Base-by-base conservation (phyloP, 768 basidiomycete species). In the Guyanaporus albipodus region DNA sequence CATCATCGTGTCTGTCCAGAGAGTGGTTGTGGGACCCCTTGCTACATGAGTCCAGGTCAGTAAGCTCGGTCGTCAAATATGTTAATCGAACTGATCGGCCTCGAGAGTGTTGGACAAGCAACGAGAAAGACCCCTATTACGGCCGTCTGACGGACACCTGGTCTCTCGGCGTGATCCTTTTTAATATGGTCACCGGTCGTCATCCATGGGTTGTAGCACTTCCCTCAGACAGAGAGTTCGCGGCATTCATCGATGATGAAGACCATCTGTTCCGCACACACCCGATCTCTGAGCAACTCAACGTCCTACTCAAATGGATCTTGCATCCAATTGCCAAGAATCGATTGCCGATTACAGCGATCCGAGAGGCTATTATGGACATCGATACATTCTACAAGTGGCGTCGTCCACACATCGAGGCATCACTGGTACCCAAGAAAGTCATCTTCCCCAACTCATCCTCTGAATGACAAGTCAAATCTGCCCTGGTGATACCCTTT, bases 81-180 rank as follows among this genome's bases (percentile, higher is more conserved):
- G 11, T 5, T 3, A 2, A 36, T 35, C 7, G 18, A 31, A 23
- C 36, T 55, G 36, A 51, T 43, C 8, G 11, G 19, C 11, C 3
- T 21, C 26, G 7, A 86, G 85, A 86, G 62, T 83, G 80, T 51
- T 73, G 82, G 26, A 6, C n/a, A 47, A 72, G 69, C 37, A 71
- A 74, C 23, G 54, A 70, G 42, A 59, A 71, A 50, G 52, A 47
- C 6, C 10, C 23, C 2, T 49, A 46, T 12, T 44, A 33, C 15
- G 44, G 42, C 1, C 26, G 19, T 44, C 42, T 62, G 24, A 71
- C 49, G 4, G 85, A 87, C 55, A 72, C 85, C 48, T 87, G 85
- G 85, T 74, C 84, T 5, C 66, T 87, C 11, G 85, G 83, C n/a
- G 73, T 94, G 46, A 87, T 94, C 50, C 77, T 93, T 42, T 78